Percentiles rank a stretch among this genome's conserved stretches.
phyloP scores from a whole-genome alignment of 148 eudicot genomes.

The Diospyros kaki region DNA sequence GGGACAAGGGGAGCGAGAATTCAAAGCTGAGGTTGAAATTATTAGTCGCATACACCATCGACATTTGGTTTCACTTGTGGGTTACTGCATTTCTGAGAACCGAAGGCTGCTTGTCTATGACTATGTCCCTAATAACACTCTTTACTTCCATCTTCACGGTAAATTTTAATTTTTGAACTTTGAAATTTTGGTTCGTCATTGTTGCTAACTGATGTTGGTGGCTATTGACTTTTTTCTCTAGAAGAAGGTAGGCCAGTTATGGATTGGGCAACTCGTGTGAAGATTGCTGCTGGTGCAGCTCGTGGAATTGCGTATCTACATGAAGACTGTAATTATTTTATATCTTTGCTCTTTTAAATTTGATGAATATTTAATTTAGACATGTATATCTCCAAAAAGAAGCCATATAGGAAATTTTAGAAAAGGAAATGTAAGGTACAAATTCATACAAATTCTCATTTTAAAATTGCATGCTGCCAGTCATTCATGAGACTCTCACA shows the following conservation, averaged over 20 bases:
- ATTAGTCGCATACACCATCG: slow-evolving; percentile 55
- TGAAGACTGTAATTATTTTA: slow-evolving; percentile 46
- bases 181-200: neutral
- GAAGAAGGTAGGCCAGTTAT: slow-evolving; percentile 45
- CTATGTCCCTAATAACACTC: slow-evolving; percentile 39
- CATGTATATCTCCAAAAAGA: neutral
- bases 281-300: slow-evolving; percentile 87
- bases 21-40: slow-evolving; percentile 46
- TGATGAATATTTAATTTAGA: neutral
- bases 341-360: slow-evolving; percentile 3
- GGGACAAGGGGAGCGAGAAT: slow-evolving; percentile 55
- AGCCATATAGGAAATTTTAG: neutral
- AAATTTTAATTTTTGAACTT: slow-evolving; percentile 6
- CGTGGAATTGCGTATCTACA: slow-evolving; percentile 96
- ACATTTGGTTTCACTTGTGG: slow-evolving; percentile 50
- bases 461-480: neutral
- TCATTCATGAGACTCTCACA: neutral
- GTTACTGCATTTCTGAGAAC: slow-evolving; percentile 38
- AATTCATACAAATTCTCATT: neutral
- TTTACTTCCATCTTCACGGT: slow-evolving; percentile 54
- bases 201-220: slow-evolving; percentile 9
- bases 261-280: slow-evolving; percentile 76
- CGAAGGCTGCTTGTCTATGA: slow-evolving; percentile 47
- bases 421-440: neutral
- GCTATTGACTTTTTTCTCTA: slow-evolving; percentile 7